Conservation (phyloP, 2,329 filamentous ascomycete genomes). For the Boeremia exigua region DNA sequence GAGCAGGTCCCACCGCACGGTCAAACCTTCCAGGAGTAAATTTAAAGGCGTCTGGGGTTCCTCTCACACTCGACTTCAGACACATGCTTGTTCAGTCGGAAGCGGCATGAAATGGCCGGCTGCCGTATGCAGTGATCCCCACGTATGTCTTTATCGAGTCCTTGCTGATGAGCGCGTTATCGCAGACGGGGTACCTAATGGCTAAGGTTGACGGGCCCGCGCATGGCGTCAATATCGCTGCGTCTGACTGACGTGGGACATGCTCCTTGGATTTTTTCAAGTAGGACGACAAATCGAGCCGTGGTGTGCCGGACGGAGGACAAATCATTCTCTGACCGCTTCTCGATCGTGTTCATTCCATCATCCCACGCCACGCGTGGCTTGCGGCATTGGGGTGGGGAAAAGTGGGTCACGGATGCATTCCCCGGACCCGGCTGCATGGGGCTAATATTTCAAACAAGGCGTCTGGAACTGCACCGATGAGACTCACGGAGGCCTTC, state of each 20-base stretch:
- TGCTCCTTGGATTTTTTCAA: constrained; percentile 17
- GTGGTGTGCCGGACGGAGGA: constrained; percentile 11
- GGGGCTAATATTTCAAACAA: constrained; percentile 26
- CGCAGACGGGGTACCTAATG: constrained; percentile 22
- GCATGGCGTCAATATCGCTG: constrained; percentile 15
- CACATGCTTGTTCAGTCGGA: constrained; percentile 18
- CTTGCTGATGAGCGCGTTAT: constrained; percentile 13
- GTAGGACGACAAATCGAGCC: constrained; percentile 15
- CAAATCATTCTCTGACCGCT: constrained; percentile 34
- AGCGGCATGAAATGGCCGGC: constrained; percentile 9
- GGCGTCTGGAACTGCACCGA: constrained; percentile 20
- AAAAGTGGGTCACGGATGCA: constrained; percentile 33
- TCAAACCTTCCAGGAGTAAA: constrained; percentile 27
- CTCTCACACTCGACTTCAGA: constrained; percentile 18
- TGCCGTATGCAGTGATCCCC: constrained; percentile 15
- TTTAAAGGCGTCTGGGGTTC: constrained; percentile 27
- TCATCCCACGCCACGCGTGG: constrained; percentile 25
- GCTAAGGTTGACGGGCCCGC: constrained; percentile 13
- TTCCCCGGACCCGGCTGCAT: constrained; percentile 31
- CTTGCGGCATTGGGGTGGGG: constrained; percentile 28
- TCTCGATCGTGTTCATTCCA: constrained; percentile 13
- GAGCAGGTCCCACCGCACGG: constrained; percentile 42
- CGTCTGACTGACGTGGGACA: constrained; percentile 16
- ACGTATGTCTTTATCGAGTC: constrained; percentile 18
- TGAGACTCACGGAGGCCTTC: constrained; percentile 8